Evolutionary conservation across 2,329 filamentous ascomycete genomes (phyloP).

Genomic region (Fusarium annulatum): DNA sequence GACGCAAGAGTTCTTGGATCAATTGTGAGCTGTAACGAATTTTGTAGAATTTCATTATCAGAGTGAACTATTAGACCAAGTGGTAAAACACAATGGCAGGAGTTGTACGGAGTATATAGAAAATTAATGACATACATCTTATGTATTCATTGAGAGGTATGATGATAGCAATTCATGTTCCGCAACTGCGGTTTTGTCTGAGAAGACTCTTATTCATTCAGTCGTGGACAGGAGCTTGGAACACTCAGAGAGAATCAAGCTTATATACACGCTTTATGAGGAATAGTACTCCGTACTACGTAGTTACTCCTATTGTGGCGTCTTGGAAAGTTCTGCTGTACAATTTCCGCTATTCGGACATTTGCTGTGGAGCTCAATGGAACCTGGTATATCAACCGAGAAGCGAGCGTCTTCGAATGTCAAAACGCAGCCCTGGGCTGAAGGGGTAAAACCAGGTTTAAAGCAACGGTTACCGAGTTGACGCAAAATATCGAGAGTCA

Average conservation of each 20-base stretch:
- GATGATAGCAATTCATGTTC: neutral
- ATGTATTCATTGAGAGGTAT: neutral
- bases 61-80: neutral
- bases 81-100: neutral
- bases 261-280: neutral
- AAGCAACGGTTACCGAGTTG: neutral
- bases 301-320: slow-evolving; percentile 1
- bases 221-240: neutral
- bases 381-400: neutral
- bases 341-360: slow-evolving; percentile 8
- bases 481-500: slow-evolving; percentile 13
- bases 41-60: neutral
- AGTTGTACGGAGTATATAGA: neutral
- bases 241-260: neutral
- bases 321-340: neutral
- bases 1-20: neutral
- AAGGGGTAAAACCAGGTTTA: neutral
- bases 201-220: neutral
- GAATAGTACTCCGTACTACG: neutral
- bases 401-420: neutral
- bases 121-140: neutral
- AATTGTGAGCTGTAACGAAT: neutral
- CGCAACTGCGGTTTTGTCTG: neutral
- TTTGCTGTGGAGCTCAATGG: slow-evolving; percentile 9
- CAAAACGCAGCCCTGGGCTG: slow-evolving; percentile 1